Percentiles rank a stretch among this genome's conserved stretches.
phyloP scores from a whole-genome alignment of 768 basidiomycete genomes.

The Glaciozyma martinii region DNA sequence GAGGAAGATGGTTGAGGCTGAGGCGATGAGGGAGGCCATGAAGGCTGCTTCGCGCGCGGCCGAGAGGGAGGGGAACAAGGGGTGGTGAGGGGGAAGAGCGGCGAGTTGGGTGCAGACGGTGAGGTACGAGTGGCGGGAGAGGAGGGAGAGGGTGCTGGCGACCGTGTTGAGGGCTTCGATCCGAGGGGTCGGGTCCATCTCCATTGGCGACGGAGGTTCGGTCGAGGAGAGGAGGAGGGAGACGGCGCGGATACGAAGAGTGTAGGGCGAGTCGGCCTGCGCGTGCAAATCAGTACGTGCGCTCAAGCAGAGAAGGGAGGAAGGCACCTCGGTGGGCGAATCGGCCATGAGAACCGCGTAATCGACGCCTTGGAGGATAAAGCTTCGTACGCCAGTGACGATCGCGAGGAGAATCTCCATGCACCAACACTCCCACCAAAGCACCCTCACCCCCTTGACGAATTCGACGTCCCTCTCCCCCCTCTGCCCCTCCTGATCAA shows the following conservation, averaged over 20 bases:
- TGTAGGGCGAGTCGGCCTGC: neutral
- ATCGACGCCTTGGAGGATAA: neutral
- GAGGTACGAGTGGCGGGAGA: constrained; percentile 54
- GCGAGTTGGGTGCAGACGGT: constrained; percentile 43
- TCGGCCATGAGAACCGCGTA: neutral
- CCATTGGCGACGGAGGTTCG: neutral
- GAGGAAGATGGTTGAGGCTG: constrained; percentile 5
- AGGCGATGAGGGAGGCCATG: constrained; percentile 6
- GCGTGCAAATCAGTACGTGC: neutral
- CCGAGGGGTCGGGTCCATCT: constrained; percentile 53
- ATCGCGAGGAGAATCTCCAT: neutral
- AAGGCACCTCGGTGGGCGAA: neutral
- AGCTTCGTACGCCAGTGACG: neutral
- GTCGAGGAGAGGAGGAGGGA: constrained; percentile 46
- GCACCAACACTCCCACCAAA: neutral
- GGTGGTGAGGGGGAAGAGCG: constrained; percentile 54
- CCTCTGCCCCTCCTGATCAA: neutral
- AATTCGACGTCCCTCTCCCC: neutral
- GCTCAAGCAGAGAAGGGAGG: neutral
- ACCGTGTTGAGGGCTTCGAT: constrained; percentile 35
- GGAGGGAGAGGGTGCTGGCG: constrained; percentile 42
- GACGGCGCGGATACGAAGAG: constrained; percentile 31
- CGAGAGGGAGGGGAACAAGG: constrained; percentile 34
- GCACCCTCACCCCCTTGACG: neutral
- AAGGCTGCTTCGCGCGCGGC: constrained; percentile 8